A percentile compares a stretch with the other conserved stretches of the same genome.
Evolutionary conservation across 306 rosid species (phyloP).

Genomic region (Citrullus colocynthis): DNA sequence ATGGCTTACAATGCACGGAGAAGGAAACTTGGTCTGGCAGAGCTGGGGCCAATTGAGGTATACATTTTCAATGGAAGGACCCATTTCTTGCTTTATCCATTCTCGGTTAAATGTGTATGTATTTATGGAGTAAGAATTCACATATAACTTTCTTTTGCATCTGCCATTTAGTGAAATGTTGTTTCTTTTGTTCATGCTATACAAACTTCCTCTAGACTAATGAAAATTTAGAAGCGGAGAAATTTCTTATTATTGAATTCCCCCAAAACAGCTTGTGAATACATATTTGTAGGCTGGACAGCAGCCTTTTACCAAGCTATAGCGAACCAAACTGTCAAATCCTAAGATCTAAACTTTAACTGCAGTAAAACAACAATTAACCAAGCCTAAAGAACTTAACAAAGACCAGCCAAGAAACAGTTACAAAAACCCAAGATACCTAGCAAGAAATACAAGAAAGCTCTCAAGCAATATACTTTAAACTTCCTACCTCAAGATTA

Average conservation of each 20-base stretch:
- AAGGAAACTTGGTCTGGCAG: conserved; percentile 59
- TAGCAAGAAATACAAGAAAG: too few relatives aligned
- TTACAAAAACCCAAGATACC: too few relatives aligned
- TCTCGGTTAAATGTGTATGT: not conserved
- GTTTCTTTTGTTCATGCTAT: not conserved
- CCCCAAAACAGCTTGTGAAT: too few relatives aligned
- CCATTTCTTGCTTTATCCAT: not conserved
- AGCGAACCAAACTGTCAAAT: too few relatives aligned
- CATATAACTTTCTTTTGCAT: not conserved
- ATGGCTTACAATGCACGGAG: conserved; percentile 94
- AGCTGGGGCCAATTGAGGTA: conserved; percentile 87
- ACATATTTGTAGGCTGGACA: too few relatives aligned
- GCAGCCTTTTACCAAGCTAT: too few relatives aligned
- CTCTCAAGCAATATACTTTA: too few relatives aligned
- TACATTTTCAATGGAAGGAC: not conserved
- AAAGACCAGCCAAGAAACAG: too few relatives aligned
- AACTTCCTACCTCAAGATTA: not conserved
- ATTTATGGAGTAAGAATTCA: not conserved
- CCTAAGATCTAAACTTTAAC: too few relatives aligned
- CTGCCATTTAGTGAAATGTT: not conserved
- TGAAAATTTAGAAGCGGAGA: not conserved
- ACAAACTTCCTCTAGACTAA: not conserved
- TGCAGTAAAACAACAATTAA: too few relatives aligned
- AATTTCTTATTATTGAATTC: too few relatives aligned
- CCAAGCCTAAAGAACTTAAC: too few relatives aligned